phyloP scores from a whole-genome alignment of 129 eudicot species.

The Daucus carota region DNA sequence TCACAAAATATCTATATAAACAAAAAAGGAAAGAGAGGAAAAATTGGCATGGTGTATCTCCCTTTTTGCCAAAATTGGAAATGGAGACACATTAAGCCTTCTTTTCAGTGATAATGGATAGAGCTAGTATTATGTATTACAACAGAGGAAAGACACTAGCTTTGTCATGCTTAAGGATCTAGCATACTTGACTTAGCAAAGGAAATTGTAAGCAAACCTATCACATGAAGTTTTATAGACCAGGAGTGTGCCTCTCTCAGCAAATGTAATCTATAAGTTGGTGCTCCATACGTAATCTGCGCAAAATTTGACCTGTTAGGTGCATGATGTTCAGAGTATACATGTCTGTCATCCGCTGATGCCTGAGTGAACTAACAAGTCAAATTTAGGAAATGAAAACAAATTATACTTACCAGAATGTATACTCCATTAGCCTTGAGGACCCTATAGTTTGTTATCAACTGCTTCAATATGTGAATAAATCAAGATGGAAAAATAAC shows the following conservation, averaged over 20 bases:
- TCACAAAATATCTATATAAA: not conserved
- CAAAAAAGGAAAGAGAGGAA: not conserved
- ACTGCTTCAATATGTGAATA: constrained; percentile 72
- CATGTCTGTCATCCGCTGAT: constrained; percentile 16
- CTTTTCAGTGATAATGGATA: not conserved
- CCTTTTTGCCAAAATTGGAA: not conserved
- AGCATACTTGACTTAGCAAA: not conserved
- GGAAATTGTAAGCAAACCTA: constrained; percentile 41
- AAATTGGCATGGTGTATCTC: not conserved
- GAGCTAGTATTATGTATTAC: not conserved
- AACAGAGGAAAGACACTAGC: not conserved
- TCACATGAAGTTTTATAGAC: constrained; percentile 78
- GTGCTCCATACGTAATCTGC: constrained; percentile 90
- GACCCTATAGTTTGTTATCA: constrained; percentile 90
- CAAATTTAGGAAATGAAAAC: constrained; percentile 6
- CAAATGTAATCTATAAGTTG: constrained; percentile 56
- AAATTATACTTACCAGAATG: constrained; percentile 56
- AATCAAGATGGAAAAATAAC: constrained; percentile 40
- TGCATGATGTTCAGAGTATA: constrained; percentile 13
- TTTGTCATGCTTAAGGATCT: not conserved
- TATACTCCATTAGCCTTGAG: constrained; percentile 89
- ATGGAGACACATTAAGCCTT: not conserved
- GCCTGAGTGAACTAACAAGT: constrained; percentile 2
- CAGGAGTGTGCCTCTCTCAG: constrained; percentile 59
- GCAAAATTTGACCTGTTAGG: constrained; percentile 12